phyloP scores from a whole-genome alignment of 306 rosid species.

The Cicer cuneatum region DNA sequence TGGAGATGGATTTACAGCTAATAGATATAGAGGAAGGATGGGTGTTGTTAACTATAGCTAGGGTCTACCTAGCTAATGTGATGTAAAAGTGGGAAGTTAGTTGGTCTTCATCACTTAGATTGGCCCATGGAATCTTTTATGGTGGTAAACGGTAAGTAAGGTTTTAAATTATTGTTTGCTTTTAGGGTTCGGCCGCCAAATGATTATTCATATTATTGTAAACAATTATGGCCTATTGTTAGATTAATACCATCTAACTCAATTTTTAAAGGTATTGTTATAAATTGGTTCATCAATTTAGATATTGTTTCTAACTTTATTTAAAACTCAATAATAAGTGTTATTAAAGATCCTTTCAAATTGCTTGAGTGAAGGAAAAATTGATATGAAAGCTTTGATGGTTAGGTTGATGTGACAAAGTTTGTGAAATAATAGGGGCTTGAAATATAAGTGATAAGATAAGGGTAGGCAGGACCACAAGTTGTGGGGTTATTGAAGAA shows the following conservation, averaged over 20 bases:
- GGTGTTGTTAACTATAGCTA: conserved; percentile 9
- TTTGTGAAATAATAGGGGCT: conserved; percentile 55
- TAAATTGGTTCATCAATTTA: no score
- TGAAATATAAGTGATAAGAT: conserved; percentile 71
- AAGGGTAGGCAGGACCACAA: conserved; percentile 75
- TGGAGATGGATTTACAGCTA: conserved; percentile 40
- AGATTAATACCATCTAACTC: no score
- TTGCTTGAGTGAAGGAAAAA: conserved; percentile 49
- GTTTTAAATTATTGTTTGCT: no score
- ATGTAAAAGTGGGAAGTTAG: conserved; percentile 40
- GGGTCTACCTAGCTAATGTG: conserved; percentile 40
- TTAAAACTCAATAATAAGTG: not conserved
- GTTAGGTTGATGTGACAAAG: conserved; percentile 70
- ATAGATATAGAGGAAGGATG: conserved; percentile 26
- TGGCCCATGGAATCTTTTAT: conserved; percentile 59
- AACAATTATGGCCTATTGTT: no score
- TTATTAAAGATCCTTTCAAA: conserved; percentile 30
- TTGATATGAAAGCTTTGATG: conserved; percentile 41
- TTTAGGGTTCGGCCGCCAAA: no score
- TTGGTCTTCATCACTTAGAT: conserved; percentile 59
- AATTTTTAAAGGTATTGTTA: no score
- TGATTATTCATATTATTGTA: no score
- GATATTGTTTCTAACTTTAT: no score
- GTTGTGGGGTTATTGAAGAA: conserved; percentile 52
- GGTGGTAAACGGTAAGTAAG: not conserved